phyloP scores from a whole-genome alignment of 2,329 filamentous ascomycete genomes.

The Cryphonectria naterciae region DNA sequence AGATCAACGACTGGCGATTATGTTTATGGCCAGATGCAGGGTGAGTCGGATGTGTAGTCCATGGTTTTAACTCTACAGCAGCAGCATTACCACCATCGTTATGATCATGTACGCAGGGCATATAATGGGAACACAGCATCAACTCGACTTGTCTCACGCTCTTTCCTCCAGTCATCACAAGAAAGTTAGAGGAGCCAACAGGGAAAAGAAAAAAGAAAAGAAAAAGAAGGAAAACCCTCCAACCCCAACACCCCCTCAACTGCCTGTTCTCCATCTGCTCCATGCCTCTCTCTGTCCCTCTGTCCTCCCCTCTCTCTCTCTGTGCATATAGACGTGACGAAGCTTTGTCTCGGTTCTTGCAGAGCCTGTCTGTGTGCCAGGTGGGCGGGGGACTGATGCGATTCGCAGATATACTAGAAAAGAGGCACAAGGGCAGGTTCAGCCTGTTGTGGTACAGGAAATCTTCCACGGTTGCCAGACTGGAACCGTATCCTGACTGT shows the following conservation, averaged over 20 bases:
- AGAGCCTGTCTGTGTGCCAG: constrained; percentile 1
- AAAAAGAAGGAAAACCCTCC: too few relatives aligned
- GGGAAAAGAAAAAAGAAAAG: too few relatives aligned
- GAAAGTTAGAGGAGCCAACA: not conserved
- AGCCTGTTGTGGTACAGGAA: constrained; percentile 12
- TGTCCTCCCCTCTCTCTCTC: too few relatives aligned
- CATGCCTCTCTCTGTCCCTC: constrained; percentile 9
- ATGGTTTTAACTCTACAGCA: not conserved
- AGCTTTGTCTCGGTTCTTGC: constrained; percentile 18
- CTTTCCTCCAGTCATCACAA: not conserved
- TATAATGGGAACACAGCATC: not conserved
- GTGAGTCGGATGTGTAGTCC: constrained; percentile 3
- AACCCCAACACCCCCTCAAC: too few relatives aligned
- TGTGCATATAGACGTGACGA: constrained; percentile 14
- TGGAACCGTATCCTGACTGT: not conserved
- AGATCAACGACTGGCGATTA: not conserved
- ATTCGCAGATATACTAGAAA: constrained; percentile 20
- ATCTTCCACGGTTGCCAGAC: not conserved
- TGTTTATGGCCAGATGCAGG: not conserved
- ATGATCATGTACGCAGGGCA: not conserved
- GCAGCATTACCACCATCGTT: not conserved
- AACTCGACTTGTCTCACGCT: not conserved
- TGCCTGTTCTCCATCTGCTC: constrained; percentile 4
- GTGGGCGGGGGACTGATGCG: constrained; percentile 7
- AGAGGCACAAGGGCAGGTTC: not conserved